Conservation (phyloP, 768 basidiomycete species). For the Tylopilus rubrobrunneus region DNA sequence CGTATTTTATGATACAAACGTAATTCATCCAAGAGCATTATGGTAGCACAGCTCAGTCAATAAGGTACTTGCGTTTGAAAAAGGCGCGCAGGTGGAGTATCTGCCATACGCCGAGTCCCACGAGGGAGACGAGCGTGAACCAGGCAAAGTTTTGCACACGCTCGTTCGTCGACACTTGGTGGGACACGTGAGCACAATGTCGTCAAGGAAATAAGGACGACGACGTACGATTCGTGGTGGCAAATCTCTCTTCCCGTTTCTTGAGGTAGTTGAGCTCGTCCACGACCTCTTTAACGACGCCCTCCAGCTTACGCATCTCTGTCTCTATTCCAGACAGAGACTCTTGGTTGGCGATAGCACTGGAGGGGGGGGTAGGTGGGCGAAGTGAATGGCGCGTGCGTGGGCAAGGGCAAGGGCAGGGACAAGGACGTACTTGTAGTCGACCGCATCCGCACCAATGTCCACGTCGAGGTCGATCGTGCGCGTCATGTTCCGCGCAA, state of each 20-base stretch:
- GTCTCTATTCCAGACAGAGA: conserved; percentile 93
- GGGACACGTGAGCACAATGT: background rate
- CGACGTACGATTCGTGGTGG: conserved; percentile 82
- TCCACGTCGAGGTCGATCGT: conserved; percentile 93
- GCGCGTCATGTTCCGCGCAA: conserved; percentile 51
- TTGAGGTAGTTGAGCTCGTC: conserved; percentile 94
- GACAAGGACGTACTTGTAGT: conserved; percentile 79
- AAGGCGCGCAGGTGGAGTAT: conserved; percentile 90
- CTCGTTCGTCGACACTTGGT: conserved; percentile 80
- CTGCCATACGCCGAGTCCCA: conserved; percentile 89
- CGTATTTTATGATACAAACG: background rate
- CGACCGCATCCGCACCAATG: conserved; percentile 96
- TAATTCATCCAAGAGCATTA: conserved; percentile 4
- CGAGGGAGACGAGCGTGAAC: conserved; percentile 76
- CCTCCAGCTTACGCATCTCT: conserved; percentile 97
- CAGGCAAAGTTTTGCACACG: conserved; percentile 93
- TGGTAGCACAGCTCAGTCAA: conserved; percentile 49
- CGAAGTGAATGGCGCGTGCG: background rate
- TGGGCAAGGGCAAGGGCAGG: background rate
- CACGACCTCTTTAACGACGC: conserved; percentile 87
- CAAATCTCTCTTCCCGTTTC: conserved; percentile 82
- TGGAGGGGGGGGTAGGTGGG: conserved; percentile 36
- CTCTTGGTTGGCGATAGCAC: conserved; percentile 98
- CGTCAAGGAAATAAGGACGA: background rate
- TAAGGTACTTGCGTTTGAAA: conserved; percentile 95